Conservation (phyloP, 75 land plant species). For the Chamaecyparis obtusa region DNA sequence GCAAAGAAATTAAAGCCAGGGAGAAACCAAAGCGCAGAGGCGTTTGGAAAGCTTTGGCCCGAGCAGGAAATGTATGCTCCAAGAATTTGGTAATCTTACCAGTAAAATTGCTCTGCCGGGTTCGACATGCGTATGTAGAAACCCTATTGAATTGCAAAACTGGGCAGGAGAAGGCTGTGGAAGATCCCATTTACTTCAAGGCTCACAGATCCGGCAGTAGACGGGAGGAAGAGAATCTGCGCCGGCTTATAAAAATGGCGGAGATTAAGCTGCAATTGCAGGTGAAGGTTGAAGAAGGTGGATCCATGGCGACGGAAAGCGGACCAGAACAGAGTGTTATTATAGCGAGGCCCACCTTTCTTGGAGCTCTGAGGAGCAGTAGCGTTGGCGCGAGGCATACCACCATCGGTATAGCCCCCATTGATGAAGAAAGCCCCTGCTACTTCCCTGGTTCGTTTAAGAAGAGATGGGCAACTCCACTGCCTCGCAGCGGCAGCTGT, state of each 20-base stretch:
- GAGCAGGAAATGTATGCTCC: background rate
- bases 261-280: background rate
- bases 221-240: constrained; percentile 12
- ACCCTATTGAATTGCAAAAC: background rate
- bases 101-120: background rate
- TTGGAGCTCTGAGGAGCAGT: background rate
- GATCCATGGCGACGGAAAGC: background rate
- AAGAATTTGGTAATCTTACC: background rate
- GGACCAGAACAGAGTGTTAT: background rate
- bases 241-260: background rate
- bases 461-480: constrained; percentile 10
- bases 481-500: background rate
- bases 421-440: constrained; percentile 9
- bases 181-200: background rate
- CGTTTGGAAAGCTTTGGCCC: background rate
- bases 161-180: background rate
- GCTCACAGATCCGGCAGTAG: background rate
- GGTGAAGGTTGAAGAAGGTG: background rate
- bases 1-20: background rate
- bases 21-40: background rate
- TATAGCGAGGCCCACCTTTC: background rate
- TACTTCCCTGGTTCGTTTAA: constrained; percentile 11
- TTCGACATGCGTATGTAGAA: background rate
- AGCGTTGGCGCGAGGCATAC: background rate
- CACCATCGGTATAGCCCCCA: background rate